Evolutionary conservation across 2,329 filamentous ascomycete species (phyloP).

Genomic region (Microdochium nivale): DNA sequence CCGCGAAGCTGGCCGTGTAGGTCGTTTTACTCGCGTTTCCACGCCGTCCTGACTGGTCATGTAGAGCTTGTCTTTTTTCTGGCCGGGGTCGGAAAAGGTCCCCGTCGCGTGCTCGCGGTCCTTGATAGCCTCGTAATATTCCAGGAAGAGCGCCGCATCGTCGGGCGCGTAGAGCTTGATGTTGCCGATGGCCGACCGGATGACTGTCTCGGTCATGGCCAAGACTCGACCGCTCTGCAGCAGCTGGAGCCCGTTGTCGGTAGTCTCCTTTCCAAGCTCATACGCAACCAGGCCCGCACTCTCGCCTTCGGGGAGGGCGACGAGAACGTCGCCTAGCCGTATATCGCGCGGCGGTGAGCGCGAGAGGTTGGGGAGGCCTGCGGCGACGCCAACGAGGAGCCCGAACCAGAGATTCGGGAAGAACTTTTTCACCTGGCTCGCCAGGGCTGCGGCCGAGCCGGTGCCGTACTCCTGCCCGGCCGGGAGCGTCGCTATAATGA

Average conservation of each 20-base stretch:
- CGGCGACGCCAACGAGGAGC: slow-evolving; percentile 25
- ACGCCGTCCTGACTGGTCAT: neutral
- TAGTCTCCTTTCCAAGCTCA: slow-evolving; percentile 23
- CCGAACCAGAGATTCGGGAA: slow-evolving; percentile 27
- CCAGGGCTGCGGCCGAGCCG: slow-evolving; percentile 21
- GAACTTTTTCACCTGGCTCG: slow-evolving; percentile 21
- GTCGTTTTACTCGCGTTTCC: neutral
- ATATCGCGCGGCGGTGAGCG: slow-evolving; percentile 20
- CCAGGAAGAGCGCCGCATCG: slow-evolving; percentile 11
- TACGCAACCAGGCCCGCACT: slow-evolving; percentile 18
- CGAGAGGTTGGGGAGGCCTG: slow-evolving; percentile 20
- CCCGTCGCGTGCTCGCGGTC: slow-evolving; percentile 8
- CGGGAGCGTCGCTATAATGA: slow-evolving; percentile 25
- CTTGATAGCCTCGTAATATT: neutral
- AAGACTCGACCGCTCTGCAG: neutral
- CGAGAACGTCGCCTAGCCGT: slow-evolving; percentile 27
- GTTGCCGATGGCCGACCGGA: slow-evolving; percentile 13
- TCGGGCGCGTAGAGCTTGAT: slow-evolving; percentile 8
- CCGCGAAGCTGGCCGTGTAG: neutral
- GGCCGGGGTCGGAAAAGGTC: slow-evolving; percentile 21
- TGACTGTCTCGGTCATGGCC: slow-evolving; percentile 16
- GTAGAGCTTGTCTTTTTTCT: slow-evolving; percentile 17
- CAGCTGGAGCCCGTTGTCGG: neutral
- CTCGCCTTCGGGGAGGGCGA: slow-evolving; percentile 11
- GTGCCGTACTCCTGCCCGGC: slow-evolving; percentile 18